Evolutionary conservation across 106 monocot species (phyloP).

Genomic region (Dendrobium nobile): DNA sequence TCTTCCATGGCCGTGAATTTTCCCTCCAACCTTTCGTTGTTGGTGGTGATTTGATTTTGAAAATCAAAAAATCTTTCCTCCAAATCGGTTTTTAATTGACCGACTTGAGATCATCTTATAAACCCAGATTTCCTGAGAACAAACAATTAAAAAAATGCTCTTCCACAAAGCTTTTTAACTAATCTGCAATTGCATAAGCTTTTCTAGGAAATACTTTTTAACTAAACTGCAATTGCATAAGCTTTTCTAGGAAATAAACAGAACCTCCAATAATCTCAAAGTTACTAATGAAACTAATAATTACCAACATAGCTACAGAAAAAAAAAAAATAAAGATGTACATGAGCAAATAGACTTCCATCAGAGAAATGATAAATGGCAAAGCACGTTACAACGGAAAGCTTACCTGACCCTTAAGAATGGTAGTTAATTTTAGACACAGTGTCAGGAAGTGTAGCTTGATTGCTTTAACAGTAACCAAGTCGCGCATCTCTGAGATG

Average conservation of each 20-base stretch:
- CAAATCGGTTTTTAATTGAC: no score
- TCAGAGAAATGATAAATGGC: neutral
- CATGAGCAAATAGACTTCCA: neutral
- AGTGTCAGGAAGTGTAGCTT: slow-evolving; percentile 38
- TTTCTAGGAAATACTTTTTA: neutral
- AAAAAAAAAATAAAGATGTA: neutral
- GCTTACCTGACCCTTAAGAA: slow-evolving; percentile 64
- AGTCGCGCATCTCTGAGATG: slow-evolving; percentile 44
- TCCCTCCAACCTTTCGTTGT: no score
- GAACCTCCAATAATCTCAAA: neutral
- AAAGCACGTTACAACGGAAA: neutral
- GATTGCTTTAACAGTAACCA: slow-evolving; percentile 35
- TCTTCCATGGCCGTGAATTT: no score
- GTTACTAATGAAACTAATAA: neutral
- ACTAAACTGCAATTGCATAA: neutral
- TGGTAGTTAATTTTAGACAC: slow-evolving; percentile 45
- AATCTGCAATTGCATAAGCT: neutral
- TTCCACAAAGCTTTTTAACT: neutral
- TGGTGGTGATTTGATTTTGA: no score
- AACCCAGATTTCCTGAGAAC: no score
- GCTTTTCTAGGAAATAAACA: neutral
- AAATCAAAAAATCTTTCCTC: no score
- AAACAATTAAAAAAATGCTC: neutral
- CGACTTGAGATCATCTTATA: no score
- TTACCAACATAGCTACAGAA: neutral